Evolutionary conservation across 768 basidiomycete species (phyloP).

Genomic region (Mycena haematopus): DNA sequence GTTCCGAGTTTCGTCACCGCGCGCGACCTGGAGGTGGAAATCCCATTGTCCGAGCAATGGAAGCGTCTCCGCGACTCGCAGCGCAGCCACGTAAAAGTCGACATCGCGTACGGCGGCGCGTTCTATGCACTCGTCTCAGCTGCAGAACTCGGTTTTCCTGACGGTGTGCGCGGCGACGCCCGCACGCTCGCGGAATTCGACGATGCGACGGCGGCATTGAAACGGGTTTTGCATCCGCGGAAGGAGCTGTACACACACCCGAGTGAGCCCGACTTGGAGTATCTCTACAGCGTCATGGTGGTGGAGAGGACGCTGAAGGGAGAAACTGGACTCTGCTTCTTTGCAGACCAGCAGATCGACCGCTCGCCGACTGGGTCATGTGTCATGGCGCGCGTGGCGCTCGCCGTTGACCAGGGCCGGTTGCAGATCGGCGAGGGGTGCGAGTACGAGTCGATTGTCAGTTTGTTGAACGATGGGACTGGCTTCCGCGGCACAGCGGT

Average conservation of each 20-base stretch:
- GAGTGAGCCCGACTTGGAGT: conserved; percentile 40
- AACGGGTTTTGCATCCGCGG: conserved; percentile 31
- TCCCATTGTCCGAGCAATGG: conserved; percentile 39
- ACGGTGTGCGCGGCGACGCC: conserved; percentile 26
- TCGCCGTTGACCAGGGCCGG: conserved; percentile 40
- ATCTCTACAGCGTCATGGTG: conserved; percentile 46
- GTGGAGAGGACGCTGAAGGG: conserved; percentile 34
- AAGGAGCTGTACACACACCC: conserved; percentile 39
- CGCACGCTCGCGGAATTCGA: conserved; percentile 35
- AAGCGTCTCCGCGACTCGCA: conserved; percentile 25
- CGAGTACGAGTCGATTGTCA: conserved; percentile 44
- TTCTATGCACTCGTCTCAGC: conserved; percentile 47
- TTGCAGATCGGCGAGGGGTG: conserved; percentile 36
- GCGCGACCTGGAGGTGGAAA: conserved; percentile 35
- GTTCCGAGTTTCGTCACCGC: conserved; percentile 44
- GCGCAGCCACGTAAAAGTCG: conserved; percentile 34
- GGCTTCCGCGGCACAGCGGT: conserved; percentile 38
- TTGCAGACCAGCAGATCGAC: conserved; percentile 47
- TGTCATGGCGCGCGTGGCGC: conserved; percentile 45
- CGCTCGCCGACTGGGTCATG: conserved; percentile 48
- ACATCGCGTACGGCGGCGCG: conserved; percentile 47
- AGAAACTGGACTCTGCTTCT: conserved; percentile 42
- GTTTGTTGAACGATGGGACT: conserved; percentile 28
- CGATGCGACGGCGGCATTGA: conserved; percentile 39
- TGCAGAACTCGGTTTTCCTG: conserved; percentile 42